phyloP scores from a whole-genome alignment of 2,329 filamentous ascomycete genomes.

The Paraphaeosphaeria sporulosa region DNA sequence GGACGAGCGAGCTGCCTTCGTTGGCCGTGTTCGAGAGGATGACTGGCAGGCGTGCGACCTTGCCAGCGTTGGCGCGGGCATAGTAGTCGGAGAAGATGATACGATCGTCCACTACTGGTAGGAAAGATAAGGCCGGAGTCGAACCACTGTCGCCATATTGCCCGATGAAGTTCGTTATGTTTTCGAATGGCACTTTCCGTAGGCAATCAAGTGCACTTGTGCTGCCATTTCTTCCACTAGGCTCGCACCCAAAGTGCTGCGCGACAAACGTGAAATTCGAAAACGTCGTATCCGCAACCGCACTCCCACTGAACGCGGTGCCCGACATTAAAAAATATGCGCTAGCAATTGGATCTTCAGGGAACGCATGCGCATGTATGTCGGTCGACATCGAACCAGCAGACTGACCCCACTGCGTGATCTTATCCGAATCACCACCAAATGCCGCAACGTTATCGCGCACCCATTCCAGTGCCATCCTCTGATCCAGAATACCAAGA shows the following conservation, averaged over 20 bases:
- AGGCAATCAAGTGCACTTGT: slow-evolving; percentile 45
- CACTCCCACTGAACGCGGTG: slow-evolving; percentile 11
- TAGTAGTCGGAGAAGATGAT: slow-evolving; percentile 30
- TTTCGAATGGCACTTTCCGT: slow-evolving; percentile 32
- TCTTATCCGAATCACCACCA: slow-evolving; percentile 32
- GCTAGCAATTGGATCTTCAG: slow-evolving; percentile 55
- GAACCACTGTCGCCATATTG: slow-evolving; percentile 33
- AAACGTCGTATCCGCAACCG: slow-evolving; percentile 4
- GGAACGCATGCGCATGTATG: slow-evolving; percentile 56
- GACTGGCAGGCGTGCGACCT: slow-evolving; percentile 20
- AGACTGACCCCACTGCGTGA: slow-evolving; percentile 45
- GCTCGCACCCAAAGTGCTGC: slow-evolving; percentile 17
- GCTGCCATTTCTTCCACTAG: neutral
- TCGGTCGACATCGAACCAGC: slow-evolving; percentile 49
- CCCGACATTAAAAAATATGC: slow-evolving; percentile 50
- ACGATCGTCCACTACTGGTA: slow-evolving; percentile 26
- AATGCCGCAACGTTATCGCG: slow-evolving; percentile 44
- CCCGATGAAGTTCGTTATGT: slow-evolving; percentile 42
- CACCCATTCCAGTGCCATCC: slow-evolving; percentile 45
- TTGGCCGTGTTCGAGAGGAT: slow-evolving; percentile 24
- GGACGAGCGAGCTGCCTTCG: slow-evolving; percentile 22
- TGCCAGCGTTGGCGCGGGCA: slow-evolving; percentile 18
- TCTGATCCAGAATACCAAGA: slow-evolving; percentile 45
- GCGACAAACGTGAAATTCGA: slow-evolving; percentile 24
- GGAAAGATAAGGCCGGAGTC: slow-evolving; percentile 31